Evolutionary conservation across 768 basidiomycete species (phyloP).

Genomic region (Termitomyces sp.): DNA sequence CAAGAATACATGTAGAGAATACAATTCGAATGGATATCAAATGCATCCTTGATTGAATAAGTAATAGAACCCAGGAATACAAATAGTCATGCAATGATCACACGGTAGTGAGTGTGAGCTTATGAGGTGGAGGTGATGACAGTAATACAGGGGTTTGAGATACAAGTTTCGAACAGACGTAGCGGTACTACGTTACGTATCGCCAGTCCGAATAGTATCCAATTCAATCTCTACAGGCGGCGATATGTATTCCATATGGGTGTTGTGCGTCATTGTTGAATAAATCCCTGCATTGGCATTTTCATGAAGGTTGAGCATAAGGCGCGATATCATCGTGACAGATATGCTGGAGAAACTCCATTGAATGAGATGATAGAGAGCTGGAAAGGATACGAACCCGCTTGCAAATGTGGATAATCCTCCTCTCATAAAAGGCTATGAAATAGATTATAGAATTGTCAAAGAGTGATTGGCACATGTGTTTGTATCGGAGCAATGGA

Average conservation of each 20-base stretch:
- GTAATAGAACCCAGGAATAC: not conserved
- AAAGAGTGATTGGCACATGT: not conserved
- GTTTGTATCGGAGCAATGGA: not conserved
- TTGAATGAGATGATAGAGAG: not conserved
- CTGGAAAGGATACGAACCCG: constrained; percentile 30
- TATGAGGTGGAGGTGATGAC: not conserved
- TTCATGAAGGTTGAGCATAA: constrained; percentile 54
- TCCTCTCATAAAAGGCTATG: constrained; percentile 43
- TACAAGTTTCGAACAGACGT: not conserved
- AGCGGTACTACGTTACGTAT: constrained; percentile 1
- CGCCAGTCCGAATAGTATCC: constrained; percentile 23
- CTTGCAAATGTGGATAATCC: constrained; percentile 47
- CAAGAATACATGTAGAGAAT: too few relatives aligned
- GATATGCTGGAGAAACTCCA: constrained; percentile 33
- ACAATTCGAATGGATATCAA: too few relatives aligned
- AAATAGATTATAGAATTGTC: not conserved
- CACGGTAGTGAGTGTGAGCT: not conserved
- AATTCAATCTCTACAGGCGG: constrained; percentile 19
- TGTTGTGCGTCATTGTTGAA: constrained; percentile 17
- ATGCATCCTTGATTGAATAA: too few relatives aligned
- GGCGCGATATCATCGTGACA: constrained; percentile 50
- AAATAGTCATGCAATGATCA: not conserved
- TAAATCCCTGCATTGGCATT: constrained; percentile 34
- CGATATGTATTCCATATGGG: constrained; percentile 18
- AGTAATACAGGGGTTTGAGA: not conserved